Evolutionary conservation across 306 rosid genomes (phyloP), one percentile per base, ranked within the genome.

Genomic region (Acacia confusa): DNA sequence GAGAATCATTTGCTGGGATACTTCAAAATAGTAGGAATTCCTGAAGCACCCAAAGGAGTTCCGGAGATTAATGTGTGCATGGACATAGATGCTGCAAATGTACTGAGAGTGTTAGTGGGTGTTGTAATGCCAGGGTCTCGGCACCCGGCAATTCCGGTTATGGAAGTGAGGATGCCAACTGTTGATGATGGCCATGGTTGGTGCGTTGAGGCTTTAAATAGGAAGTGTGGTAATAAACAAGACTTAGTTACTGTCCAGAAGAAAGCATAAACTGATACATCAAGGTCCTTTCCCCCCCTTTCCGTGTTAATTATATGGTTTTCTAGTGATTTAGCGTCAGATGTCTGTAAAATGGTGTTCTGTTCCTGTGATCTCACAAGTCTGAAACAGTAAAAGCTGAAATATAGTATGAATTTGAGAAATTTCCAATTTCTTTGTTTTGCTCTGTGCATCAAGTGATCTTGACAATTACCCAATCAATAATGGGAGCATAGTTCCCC

Each of bases 131-230:
- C 92, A 4, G 95, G 97, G 34, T 72, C 90, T 45, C 86, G 84
- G 57, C 78, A 79, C 28, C 82, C 92, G 25, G 85, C 72, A 2
- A 74, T 72, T 74, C 97, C 98, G 44, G 88, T 86, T 73, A 84
- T 95, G 94, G 96, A 93, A 76, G 97, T 93, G 36, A 92, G 92
- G 84, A 93, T 93, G 97, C 98, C 97, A 6, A 90, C 90, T 0
- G 90, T 95, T 7, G 97, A 92, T 53, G 93, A 95, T 38, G 98
- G 97, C 10, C 96, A 93, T 32, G 94, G 97, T 78, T 92, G 97
- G 99, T 90, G 97, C 17, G 96, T 91, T 10, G 91, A 89, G 87
- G 94, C 96, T 28, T 81, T 93, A n/a, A 67, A 81, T 74, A 84
- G 80, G 72, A 77, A 87, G 69, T 85, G 84, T 80, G 99, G 99